Evolutionary conservation across 352 stramenopile genomes (phyloP).

Genomic region (Phytophthora ramorum): DNA sequence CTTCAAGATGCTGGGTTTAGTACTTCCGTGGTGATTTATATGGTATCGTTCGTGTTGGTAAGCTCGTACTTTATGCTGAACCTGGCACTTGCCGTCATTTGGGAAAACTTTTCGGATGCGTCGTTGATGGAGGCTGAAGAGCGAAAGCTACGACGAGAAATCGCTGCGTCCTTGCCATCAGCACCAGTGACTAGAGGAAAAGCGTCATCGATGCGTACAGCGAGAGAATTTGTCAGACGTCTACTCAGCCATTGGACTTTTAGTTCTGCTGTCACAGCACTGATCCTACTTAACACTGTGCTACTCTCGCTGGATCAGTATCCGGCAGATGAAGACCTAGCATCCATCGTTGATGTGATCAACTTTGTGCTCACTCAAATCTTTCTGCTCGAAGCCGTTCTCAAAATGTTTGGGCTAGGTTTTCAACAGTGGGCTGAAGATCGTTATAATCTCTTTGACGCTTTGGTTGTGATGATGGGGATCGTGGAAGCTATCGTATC

Average conservation of each 20-base stretch:
- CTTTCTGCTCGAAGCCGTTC: conserved; percentile 53
- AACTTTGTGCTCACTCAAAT: conserved; percentile 66
- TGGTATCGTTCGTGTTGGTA: conserved; percentile 86
- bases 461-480: conserved; percentile 58
- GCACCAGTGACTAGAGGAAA: conserved; percentile 3
- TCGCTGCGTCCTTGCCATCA: conserved; percentile 13
- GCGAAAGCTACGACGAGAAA: conserved; percentile 37
- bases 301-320: conserved; percentile 86
- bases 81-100: conserved; percentile 91
- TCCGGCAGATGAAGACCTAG: conserved; percentile 43
- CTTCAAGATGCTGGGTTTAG: conserved; percentile 60
- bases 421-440: conserved; percentile 52
- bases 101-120: conserved; percentile 74
- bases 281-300: conserved; percentile 87
- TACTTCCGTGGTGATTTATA: conserved; percentile 68
- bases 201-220: conserved; percentile 4
- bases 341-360: conserved; percentile 51
- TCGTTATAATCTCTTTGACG: conserved; percentile 88
- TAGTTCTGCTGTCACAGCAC: conserved; percentile 44
- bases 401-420: conserved; percentile 83
- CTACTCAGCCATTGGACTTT: conserved; percentile 66
- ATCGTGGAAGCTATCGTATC: conserved; percentile 53
- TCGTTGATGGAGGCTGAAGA: conserved; percentile 67
- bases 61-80: conserved; percentile 93
- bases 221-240: conserved; percentile 23